These are phyloP conservation scores for Globisporangium spiculum DNA, from an alignment of 352 stramenopile species.

Conservation along the genomic window DNA sequence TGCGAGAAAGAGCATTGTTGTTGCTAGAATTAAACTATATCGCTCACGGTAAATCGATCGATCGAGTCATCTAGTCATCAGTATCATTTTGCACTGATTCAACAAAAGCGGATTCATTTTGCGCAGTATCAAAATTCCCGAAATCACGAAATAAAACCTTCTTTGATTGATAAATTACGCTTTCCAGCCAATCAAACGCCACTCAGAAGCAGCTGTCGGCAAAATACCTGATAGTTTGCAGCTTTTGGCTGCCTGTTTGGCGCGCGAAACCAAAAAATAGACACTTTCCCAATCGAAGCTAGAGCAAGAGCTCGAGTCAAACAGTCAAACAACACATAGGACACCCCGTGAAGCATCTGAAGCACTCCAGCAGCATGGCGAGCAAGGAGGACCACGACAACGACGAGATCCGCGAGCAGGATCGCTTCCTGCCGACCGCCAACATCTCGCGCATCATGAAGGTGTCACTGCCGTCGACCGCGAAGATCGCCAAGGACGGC, in stretches of 20 bases:
- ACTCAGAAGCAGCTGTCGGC: neutral
- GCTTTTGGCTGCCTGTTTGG: neutral
- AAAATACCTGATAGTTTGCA: neutral
- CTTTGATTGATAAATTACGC: neutral
- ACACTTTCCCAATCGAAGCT: neutral
- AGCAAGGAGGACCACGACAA: slow-evolving; percentile 86
- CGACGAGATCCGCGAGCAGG: slow-evolving; percentile 93
- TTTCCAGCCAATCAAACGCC: neutral
- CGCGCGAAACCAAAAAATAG: neutral
- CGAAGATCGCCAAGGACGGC: slow-evolving; percentile 99
- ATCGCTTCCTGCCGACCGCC: slow-evolving; percentile 98
- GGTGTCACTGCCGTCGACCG: slow-evolving; percentile 95
- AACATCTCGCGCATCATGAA: slow-evolving; percentile 99
- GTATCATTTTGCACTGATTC: neutral
- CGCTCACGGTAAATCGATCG: neutral
- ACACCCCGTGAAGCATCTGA: neutral
- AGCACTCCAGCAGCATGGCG: slow-evolving; percentile 36
- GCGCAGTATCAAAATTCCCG: neutral
- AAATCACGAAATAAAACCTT: neutral
- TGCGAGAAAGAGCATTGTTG: neutral
- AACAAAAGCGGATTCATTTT: neutral
- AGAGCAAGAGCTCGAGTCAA: neutral
- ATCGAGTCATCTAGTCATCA: neutral
- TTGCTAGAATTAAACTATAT: neutral
- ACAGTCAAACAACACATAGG: neutral